Evolutionary conservation across 805 yeast species (phyloP).

Genomic region (Pichia nanzhaoensis): DNA sequence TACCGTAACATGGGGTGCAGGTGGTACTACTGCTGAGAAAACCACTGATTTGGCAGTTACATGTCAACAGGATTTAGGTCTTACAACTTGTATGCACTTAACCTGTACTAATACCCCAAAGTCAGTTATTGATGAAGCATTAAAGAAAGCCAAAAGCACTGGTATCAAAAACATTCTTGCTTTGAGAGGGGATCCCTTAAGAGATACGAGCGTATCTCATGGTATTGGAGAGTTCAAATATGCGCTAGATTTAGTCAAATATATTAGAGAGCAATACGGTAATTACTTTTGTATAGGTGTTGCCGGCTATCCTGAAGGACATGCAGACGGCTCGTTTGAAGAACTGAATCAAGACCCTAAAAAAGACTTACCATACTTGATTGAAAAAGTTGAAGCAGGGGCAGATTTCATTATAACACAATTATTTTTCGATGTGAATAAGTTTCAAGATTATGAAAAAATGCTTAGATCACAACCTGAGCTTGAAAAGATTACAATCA

Average conservation of each 20-base stretch:
- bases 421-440: slow-evolving; percentile 79
- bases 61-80: slow-evolving; percentile 64
- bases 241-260: slow-evolving; percentile 82
- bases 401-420: slow-evolving; percentile 93
- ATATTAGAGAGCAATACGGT: slow-evolving; percentile 64
- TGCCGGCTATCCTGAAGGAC: slow-evolving; percentile 98
- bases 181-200: slow-evolving; percentile 91
- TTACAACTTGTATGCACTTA: slow-evolving; percentile 91
- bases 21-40: slow-evolving; percentile 87
- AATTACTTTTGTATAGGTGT: slow-evolving; percentile 91
- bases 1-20: slow-evolving; percentile 98
- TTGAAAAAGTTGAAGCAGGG: slow-evolving; percentile 86
- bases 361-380: slow-evolving; percentile 70
- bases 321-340: slow-evolving; percentile 75
- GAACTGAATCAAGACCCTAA: slow-evolving; percentile 53
- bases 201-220: slow-evolving; percentile 50
- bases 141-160: slow-evolving; percentile 57
- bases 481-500: slow-evolving; percentile 44
- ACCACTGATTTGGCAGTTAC: slow-evolving; percentile 77
- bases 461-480: slow-evolving; percentile 35
- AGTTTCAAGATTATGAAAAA: slow-evolving; percentile 61
- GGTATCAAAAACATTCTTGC: slow-evolving; percentile 90
- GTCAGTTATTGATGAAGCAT: slow-evolving; percentile 70
- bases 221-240: slow-evolving; percentile 50
- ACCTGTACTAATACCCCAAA: slow-evolving; percentile 93